A percentile compares a stretch with the other conserved stretches of the same genome.
Conservation (phyloP, 192 early-diverging fungal genomes). For the Allomyces macrogynus region DNA sequence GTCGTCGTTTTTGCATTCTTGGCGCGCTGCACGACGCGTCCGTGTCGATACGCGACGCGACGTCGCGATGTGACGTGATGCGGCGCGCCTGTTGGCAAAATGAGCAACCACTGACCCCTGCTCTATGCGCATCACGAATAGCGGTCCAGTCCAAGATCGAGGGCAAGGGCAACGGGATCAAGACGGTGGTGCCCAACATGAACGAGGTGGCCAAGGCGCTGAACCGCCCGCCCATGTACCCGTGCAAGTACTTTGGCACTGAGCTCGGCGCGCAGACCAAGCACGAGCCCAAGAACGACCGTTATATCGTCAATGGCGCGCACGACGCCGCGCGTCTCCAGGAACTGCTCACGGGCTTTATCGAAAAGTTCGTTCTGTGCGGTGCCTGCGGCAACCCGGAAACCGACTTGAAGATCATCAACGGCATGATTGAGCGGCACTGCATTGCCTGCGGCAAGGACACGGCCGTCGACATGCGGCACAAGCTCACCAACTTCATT, state of each 20-base stretch:
- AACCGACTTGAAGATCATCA: conserved; percentile 64
- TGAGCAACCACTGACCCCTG: background rate
- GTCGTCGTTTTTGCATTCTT: background rate
- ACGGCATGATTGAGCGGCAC: conserved; percentile 37
- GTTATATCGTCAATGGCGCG: conserved; percentile 87
- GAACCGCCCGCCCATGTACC: conserved; percentile 51
- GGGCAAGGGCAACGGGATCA: conserved; percentile 97
- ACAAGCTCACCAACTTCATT: conserved; percentile 75
- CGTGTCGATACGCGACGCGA: too few relatives aligned
- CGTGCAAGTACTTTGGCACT: conserved; percentile 81
- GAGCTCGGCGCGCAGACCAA: conserved; percentile 90
- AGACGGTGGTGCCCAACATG: conserved; percentile 97
- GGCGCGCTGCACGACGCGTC: background rate
- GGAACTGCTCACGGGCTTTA: conserved; percentile 67
- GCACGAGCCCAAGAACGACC: conserved; percentile 70
- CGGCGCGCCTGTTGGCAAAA: background rate
- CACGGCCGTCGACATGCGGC: conserved; percentile 63
- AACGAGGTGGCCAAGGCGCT: conserved; percentile 75
- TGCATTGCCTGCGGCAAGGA: conserved; percentile 86
- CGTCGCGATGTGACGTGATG: too few relatives aligned
- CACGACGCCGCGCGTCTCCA: conserved; percentile 76
- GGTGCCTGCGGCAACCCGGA: conserved; percentile 82
- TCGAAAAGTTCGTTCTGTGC: conserved; percentile 88
- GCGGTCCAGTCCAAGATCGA: conserved; percentile 46
- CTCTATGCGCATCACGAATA: conserved; percentile 11